Percentiles rank a stretch among this genome's conserved stretches.
These are phyloP conservation scores for Leccinum griseonigrum DNA, from an alignment of 1,284 basidiomycete species.

Conservation along the genomic window DNA sequence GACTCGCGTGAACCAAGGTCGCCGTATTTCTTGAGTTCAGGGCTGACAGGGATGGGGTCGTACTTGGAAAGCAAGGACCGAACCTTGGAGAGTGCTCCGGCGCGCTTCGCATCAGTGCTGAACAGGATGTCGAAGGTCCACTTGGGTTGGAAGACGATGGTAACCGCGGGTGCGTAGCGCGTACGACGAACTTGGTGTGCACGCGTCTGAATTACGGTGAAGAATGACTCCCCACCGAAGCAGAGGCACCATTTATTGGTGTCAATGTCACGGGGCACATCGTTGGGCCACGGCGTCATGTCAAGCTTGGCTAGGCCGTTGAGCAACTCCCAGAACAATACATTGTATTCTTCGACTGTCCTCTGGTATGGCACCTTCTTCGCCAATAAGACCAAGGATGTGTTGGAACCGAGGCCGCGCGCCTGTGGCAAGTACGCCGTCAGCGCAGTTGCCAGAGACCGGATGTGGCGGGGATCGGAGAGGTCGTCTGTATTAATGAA, in stretches of 20 bases:
- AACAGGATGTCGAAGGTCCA: conserved; percentile 27
- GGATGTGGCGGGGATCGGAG: conserved; percentile 20
- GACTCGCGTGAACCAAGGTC: conserved; percentile 21
- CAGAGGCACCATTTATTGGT: conserved; percentile 23
- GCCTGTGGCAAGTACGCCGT: conserved; percentile 16
- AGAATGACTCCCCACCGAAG: conserved; percentile 22
- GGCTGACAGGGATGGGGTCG: conserved; percentile 24
- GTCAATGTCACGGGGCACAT: conserved; percentile 19
- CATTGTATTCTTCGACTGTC: conserved; percentile 21
- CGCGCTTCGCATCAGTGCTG: conserved; percentile 19
- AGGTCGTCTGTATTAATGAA: conserved; percentile 26
- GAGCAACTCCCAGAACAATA: conserved; percentile 22
- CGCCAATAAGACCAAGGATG: conserved; percentile 20
- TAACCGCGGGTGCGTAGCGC: conserved; percentile 20
- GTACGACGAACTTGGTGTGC: conserved; percentile 24
- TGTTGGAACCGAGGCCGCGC: conserved; percentile 18
- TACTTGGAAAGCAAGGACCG: conserved; percentile 19
- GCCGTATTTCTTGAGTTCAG: conserved; percentile 24
- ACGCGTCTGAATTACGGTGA: conserved; percentile 22
- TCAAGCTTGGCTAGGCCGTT: conserved; percentile 21
- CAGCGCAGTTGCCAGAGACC: conserved; percentile 16
- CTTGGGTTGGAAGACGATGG: conserved; percentile 25
- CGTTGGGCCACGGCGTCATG: conserved; percentile 15
- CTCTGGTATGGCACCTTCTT: conserved; percentile 13
- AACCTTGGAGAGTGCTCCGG: conserved; percentile 21